Conservation (phyloP, 768 basidiomycete genomes). For the Serendipita sp. region DNA sequence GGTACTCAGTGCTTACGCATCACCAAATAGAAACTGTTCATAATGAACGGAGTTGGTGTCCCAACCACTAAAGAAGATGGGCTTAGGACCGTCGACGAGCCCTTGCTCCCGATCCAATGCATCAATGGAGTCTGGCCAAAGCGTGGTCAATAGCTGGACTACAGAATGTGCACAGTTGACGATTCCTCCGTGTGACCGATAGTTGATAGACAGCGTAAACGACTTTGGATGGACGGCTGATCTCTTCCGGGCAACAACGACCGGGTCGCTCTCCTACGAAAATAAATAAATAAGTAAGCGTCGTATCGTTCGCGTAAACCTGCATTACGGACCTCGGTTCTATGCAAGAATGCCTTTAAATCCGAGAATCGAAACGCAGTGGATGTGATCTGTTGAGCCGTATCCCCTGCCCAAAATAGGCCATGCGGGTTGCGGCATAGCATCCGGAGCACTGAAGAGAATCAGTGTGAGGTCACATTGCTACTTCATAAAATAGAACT, state of each 20-base stretch:
- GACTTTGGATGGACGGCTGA: background rate
- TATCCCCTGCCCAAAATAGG: conserved; percentile 66
- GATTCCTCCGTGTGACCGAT: conserved; percentile 57
- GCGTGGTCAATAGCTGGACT: conserved; percentile 40
- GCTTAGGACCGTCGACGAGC: conserved; percentile 35
- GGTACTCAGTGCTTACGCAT: conserved; percentile 21
- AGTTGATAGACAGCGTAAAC: conserved; percentile 35
- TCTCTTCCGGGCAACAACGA: background rate
- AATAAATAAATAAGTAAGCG: background rate
- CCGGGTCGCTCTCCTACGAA: background rate
- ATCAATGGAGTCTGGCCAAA: conserved; percentile 55
- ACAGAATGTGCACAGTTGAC: conserved; percentile 53
- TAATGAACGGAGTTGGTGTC: conserved; percentile 20
- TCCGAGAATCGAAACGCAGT: conserved; percentile 59
- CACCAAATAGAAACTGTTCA: conserved; percentile 42
- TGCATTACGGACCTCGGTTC: conserved; percentile 33
- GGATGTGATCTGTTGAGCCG: conserved; percentile 64
- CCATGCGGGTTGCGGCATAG: conserved; percentile 52
- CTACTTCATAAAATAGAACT: background rate
- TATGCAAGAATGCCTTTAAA: conserved; percentile 47
- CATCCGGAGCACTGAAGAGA: conserved; percentile 36
- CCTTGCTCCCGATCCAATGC: conserved; percentile 38
- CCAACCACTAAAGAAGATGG: conserved; percentile 39
- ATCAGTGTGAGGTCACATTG: background rate
- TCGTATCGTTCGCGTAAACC: too few species aligned